Base-by-base conservation (phyloP, 768 basidiomycete genomes). In the Tricholoma sp. region DNA sequence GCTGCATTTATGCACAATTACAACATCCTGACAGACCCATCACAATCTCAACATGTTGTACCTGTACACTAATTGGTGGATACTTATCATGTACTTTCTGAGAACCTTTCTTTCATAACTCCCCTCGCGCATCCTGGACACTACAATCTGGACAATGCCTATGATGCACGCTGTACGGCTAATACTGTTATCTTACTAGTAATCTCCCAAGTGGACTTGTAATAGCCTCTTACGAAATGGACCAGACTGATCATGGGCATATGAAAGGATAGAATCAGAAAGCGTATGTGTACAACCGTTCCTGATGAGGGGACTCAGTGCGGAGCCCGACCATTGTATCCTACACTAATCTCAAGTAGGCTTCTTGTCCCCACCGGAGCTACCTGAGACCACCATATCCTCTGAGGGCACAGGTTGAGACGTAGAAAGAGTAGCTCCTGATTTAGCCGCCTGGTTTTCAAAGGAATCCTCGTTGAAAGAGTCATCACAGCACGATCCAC, bases 401-500 rank as follows among this genome's bases (percentile, higher is more conserved):
- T n/a, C 39, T 28, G 10, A n/a, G 12, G 41, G 29, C 18, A 10
- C 7, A 28, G 52, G 52, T 37, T 53, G 52, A 20, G 41, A 44
- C 0, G 10, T 24, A 32, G 65, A 66, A 45, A 68, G 68, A 11
- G 67, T 61, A 44, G 72, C 73, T 50, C 67, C 65, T 0, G 75
- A 75, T 56, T 67, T 72, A 37, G 68, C 70, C 69, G 73, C 57
- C 56, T 80, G 64, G 42, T 63, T 68, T 17, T 78, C 77, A 60
- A 79, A 76, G 1, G 62, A 66, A 57, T 81, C 80, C 37, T 76
- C 75, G 60, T 80, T 69, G 63, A 80, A 79, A 2, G 74, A 74
- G 9, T 72, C 63, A 17, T 65, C 63, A 55, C 72, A 80, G 54
- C 79, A 81, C 33, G 68, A 69, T 11, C 71, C 75, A 60, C 79